phyloP scores from a whole-genome alignment of 2,329 filamentous ascomycete species.

The Lecanosticta acicola region DNA sequence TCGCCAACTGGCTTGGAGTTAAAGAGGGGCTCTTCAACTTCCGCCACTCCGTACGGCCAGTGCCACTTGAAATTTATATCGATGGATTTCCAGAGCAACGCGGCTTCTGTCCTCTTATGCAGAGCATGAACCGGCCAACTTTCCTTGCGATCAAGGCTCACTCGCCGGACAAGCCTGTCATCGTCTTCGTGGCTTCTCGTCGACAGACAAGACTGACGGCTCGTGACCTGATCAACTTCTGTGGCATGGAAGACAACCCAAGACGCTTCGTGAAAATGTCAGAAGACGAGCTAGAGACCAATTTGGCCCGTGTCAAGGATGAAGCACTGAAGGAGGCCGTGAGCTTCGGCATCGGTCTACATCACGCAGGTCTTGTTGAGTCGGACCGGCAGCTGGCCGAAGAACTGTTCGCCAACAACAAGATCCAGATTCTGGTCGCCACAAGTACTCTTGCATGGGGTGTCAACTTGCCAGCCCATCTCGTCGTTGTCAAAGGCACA shows the following conservation, averaged over 20 bases:
- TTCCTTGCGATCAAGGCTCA: slow-evolving; percentile 96
- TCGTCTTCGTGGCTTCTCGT: slow-evolving; percentile 94
- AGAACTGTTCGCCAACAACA: slow-evolving; percentile 93
- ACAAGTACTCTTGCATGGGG: slow-evolving; percentile 97
- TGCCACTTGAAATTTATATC: slow-evolving; percentile 92
- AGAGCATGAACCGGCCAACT: slow-evolving; percentile 96
- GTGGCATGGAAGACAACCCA: slow-evolving; percentile 97
- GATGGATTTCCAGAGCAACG: slow-evolving; percentile 94
- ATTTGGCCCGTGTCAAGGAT: slow-evolving; percentile 86
- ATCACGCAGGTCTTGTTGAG: slow-evolving; percentile 95
- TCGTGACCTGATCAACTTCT: slow-evolving; percentile 93
- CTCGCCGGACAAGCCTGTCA: slow-evolving; percentile 92
- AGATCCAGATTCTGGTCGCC: slow-evolving; percentile 93
- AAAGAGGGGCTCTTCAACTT: slow-evolving; percentile 96
- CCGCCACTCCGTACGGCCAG: slow-evolving; percentile 89
- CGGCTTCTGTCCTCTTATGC: slow-evolving; percentile 96
- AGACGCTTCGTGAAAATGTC: slow-evolving; percentile 88
- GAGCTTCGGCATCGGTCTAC: slow-evolving; percentile 92
- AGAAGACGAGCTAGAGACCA: slow-evolving; percentile 85
- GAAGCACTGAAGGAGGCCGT: slow-evolving; percentile 89
- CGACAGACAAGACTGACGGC: slow-evolving; percentile 91
- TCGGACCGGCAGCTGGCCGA: slow-evolving; percentile 86
- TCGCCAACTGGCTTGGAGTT: slow-evolving; percentile 94
- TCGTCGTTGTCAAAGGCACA: slow-evolving; percentile 96
- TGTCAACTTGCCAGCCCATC: slow-evolving; percentile 91